Evolutionary conservation across 768 basidiomycete species (phyloP).

Genomic region (Xerocomus brunneocitrinus): DNA sequence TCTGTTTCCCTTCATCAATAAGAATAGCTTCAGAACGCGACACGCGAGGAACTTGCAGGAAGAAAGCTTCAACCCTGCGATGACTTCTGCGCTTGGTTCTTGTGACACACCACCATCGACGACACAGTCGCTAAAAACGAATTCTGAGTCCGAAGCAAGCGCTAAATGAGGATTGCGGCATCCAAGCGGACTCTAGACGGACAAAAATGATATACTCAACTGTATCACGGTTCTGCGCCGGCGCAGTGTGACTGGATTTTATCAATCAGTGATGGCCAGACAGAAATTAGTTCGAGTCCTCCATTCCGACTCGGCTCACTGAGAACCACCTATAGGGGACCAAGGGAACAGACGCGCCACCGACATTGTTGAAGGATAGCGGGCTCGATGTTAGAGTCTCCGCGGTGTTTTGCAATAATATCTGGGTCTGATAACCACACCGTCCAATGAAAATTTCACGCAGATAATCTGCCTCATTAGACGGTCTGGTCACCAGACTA

Average conservation of each 20-base stretch:
- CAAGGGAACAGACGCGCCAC: background rate
- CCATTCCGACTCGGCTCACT: background rate
- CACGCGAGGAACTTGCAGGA: background rate
- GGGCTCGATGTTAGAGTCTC: background rate
- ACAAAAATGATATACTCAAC: background rate
- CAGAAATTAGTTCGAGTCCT: background rate
- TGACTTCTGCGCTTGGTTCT: background rate
- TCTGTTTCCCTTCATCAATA: slow-evolving; percentile 1
- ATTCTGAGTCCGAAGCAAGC: background rate
- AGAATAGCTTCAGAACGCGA: background rate
- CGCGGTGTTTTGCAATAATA: background rate
- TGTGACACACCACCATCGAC: background rate
- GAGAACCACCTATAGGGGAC: background rate
- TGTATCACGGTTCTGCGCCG: background rate
- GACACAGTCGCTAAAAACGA: background rate
- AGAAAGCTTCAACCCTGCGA: background rate
- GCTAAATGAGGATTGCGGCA: background rate
- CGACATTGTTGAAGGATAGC: background rate
- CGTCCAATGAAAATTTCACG: background rate
- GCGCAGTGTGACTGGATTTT: background rate
- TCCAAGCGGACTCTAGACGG: background rate
- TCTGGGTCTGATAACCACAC: background rate
- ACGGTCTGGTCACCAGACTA: background rate
- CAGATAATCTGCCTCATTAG: background rate
- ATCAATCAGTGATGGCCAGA: background rate